Evolutionary conservation across 192 early-diverging fungal genomes (phyloP), one percentile per base, ranked within the genome.

Genomic region (Coemansia sp.): DNA sequence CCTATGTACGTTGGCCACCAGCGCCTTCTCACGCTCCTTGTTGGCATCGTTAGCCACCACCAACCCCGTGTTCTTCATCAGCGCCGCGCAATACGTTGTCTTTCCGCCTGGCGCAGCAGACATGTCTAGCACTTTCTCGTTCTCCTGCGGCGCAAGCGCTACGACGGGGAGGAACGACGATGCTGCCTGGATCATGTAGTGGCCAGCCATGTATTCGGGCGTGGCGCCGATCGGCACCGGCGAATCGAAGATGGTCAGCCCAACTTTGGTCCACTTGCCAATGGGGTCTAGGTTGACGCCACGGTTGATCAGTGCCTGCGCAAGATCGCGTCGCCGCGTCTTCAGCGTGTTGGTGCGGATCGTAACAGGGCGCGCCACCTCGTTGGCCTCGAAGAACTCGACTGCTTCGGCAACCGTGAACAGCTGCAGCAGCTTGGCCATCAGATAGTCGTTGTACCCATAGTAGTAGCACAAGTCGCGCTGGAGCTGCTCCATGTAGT

Each of bases 351-450:
- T 99, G 33, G 97, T 90, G 43, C 97, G 90, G 74, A 99, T 94
- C 18, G 95, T 95, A 7, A 99, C 89, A 0, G 97, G 97, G 33
- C 97, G 85, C 30, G 93, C 89, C 0, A 94, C 90, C 82, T 99
- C 97, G 83, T 99, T 99, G 58, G 97, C 95, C 73, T 99, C 97
- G 68, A 99, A 98, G 82, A 99, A 99, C 74, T 97, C 96, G 29
- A 99, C 88, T 0, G 92, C 93, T 71, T 96, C 95, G 37, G 90
- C 86, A 2, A 93, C 84, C 9, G 94, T 84, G 81, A 99, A 97
- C 68, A 97, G 82, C 66, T 96, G 85, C 77, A 96, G 89, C 7
- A 98, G 86, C 74, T 95, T 95, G 66, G 95, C 91, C 71, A 90
- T 85, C 68, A 99, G 79, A 59, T 87, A 98, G 29, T 94, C 89